Percentiles rank a stretch among this genome's conserved stretches.
These are phyloP conservation scores for Eucalyptus cladocalyx DNA, from an alignment of 345 rosid species.

Conservation along the genomic window DNA sequence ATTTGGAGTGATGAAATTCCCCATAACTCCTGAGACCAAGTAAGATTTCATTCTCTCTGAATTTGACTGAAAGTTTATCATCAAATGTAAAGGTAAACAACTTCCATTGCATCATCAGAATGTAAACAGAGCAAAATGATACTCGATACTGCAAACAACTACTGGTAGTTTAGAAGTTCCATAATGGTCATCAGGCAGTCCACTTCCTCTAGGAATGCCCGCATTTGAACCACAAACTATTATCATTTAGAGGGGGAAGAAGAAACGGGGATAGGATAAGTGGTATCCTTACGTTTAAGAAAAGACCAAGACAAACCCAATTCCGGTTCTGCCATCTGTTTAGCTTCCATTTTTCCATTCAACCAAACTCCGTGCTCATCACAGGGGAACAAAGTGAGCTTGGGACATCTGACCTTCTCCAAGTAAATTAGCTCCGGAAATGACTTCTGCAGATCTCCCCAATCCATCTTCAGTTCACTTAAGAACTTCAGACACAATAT, in stretches of 20 bases:
- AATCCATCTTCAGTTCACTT: constrained; percentile 1
- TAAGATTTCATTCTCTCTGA: background rate
- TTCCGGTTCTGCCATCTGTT: background rate
- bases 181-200: background rate
- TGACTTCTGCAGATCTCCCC: background rate
- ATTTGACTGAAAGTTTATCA: background rate
- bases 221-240: background rate
- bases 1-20: background rate
- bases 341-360: background rate
- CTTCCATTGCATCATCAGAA: background rate
- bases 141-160: background rate
- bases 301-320: background rate
- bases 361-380: constrained; percentile 15
- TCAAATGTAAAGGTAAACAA: background rate
- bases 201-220: background rate
- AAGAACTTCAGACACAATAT: constrained; percentile 3
- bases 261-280: background rate
- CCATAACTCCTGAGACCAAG: background rate
- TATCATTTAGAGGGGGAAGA: background rate
- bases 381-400: constrained; percentile 15
- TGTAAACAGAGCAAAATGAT: background rate
- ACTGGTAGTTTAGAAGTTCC: background rate
- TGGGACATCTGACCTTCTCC: constrained; percentile 18
- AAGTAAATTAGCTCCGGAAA: constrained; percentile 12
- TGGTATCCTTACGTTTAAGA: background rate